Conservation (phyloP, 169 alveolate species). For the Plasmodium relictum region DNA sequence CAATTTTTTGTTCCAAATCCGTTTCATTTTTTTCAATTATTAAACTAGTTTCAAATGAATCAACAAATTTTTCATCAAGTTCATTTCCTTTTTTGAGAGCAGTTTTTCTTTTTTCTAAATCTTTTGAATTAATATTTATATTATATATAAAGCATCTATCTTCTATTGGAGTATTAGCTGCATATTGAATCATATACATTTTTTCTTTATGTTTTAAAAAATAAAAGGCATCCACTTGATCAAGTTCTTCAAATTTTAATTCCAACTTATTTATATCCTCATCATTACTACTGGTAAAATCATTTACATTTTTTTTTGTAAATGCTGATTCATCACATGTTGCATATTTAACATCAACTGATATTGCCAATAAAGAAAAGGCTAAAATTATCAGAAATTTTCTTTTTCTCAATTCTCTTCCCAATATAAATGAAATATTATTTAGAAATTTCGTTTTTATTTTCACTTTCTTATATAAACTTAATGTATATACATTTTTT, state of each 20-base stretch:
- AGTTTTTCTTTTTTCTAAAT: neutral
- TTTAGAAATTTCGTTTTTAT: conserved; percentile 2
- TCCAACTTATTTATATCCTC: neutral
- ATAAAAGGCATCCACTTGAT: neutral
- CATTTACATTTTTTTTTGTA: neutral
- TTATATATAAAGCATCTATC: conserved; percentile 35
- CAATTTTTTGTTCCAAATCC: no score
- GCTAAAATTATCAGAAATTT: conserved; percentile 15
- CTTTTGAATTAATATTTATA: conserved; percentile 11
- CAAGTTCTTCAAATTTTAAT: conserved; percentile 4
- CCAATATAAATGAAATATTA: conserved; percentile 2
- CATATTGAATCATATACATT: conserved; percentile 36
- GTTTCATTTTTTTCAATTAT: no score
- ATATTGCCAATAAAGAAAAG: conserved; percentile 22
- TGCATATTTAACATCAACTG: conserved; percentile 13
- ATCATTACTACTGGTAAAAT: neutral
- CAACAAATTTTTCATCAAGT: neutral
- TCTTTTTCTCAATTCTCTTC: conserved; percentile 3
- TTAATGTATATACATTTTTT: conserved; percentile 2
- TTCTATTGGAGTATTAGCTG: conserved; percentile 59
- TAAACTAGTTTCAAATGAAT: no score
- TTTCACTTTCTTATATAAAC: neutral
- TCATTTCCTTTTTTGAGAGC: neutral
- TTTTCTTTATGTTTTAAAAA: conserved; percentile 9
- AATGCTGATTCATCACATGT: conserved; percentile 18